A percentile compares a stretch with the other conserved stretches of the same genome.
phyloP scores from a whole-genome alignment of 2,329 filamentous ascomycete genomes.

The Tolypocladium capitatum region DNA sequence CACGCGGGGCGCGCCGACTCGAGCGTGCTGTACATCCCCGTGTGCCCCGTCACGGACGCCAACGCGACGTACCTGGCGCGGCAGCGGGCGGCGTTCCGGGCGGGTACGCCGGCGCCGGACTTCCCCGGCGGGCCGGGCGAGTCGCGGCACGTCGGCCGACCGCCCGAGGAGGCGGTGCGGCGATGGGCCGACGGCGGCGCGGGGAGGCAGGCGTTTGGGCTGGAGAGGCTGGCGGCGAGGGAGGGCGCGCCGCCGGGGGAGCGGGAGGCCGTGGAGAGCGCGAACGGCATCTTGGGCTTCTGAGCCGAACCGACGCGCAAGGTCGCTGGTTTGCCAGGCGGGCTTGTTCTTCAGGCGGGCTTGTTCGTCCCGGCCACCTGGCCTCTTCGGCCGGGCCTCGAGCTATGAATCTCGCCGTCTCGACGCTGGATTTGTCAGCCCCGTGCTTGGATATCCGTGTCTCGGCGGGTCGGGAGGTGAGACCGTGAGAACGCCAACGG shows the following conservation, averaged over 20 bases:
- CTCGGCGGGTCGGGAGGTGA: too few species aligned
- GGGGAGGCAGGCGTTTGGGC: conserved; percentile 31
- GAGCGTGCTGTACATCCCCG: conserved; percentile 79
- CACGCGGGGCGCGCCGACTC: conserved; percentile 63
- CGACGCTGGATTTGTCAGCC: neutral
- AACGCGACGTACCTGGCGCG: conserved; percentile 60
- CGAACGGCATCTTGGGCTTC: conserved; percentile 33
- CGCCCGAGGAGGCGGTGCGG: conserved; percentile 25
- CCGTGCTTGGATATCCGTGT: too few species aligned
- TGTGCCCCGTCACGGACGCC: conserved; percentile 63
- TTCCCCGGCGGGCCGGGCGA: conserved; percentile 63
- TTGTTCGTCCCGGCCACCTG: neutral
- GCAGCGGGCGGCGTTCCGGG: conserved; percentile 58
- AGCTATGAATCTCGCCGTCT: neutral
- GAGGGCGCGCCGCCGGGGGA: conserved; percentile 20
- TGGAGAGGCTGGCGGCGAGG: conserved; percentile 22
- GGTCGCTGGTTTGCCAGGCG: neutral
- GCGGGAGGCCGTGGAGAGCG: conserved; percentile 21
- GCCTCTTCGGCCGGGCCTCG: neutral
- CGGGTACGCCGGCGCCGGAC: conserved; percentile 55
- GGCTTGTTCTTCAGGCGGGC: neutral
- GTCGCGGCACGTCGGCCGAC: conserved; percentile 34
- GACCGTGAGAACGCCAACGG: too few species aligned
- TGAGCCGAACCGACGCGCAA: too few species aligned
- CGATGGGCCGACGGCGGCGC: conserved; percentile 13